These are phyloP conservation scores for Golubevia sp. DNA, from an alignment of 1,284 basidiomycete genomes.

Conservation along the genomic window DNA sequence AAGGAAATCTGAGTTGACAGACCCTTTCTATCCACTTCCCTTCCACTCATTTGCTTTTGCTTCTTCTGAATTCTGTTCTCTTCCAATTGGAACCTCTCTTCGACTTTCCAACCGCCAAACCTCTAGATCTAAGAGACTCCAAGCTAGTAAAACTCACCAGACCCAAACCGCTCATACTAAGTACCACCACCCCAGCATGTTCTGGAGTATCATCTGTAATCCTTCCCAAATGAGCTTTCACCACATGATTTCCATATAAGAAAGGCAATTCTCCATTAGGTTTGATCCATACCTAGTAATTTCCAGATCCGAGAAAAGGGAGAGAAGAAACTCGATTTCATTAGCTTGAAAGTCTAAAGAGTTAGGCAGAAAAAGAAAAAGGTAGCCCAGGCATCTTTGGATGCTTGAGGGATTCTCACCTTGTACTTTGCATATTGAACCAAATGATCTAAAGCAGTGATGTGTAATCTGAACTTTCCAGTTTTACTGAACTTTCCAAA, in stretches of 20 bases:
- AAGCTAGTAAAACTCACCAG: conserved; percentile 70
- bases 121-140: too few species aligned
- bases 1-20: too few species aligned
- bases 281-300: conserved; percentile 90
- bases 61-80: too few species aligned
- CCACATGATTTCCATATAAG: conserved; percentile 96
- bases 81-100: too few species aligned
- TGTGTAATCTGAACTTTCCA: conserved; percentile 96
- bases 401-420: conserved; percentile 67
- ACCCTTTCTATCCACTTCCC: too few species aligned
- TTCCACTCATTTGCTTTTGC: too few species aligned
- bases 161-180: conserved; percentile 91
- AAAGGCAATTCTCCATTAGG: conserved; percentile 99
- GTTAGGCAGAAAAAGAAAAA: neutral
- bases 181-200: conserved; percentile 96
- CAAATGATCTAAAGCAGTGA: conserved; percentile 89
- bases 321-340: too few species aligned
- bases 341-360: neutral
- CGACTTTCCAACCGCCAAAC: too few species aligned
- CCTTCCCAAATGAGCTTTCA: conserved; percentile 97
- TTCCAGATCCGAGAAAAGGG: neutral
- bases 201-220: conserved; percentile 99
- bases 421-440: conserved; percentile 98
- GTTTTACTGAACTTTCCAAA: conserved; percentile 97
- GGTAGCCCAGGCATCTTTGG: too few species aligned